Evolutionary conservation across 352 stramenopile genomes (phyloP).

Genomic region (Pythium dissimile): DNA sequence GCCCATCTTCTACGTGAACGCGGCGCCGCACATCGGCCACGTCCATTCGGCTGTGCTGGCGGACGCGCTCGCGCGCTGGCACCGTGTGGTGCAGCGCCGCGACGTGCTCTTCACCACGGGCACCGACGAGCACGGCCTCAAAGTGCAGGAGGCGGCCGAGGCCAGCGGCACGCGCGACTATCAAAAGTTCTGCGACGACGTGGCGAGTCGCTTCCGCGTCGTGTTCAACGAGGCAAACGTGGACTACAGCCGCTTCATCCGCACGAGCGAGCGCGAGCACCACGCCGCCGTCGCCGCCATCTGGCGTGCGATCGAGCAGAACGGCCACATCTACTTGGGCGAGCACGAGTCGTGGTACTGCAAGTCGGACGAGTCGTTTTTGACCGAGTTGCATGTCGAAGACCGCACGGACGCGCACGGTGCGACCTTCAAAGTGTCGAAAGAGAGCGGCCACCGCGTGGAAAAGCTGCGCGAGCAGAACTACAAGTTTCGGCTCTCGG

Average conservation of each 20-base stretch:
- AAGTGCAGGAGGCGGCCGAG: conserved; percentile 94
- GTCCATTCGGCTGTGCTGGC: conserved; percentile 95
- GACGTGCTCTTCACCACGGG: conserved; percentile 94
- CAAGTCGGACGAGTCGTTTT: conserved; percentile 98
- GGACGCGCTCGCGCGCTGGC: conserved; percentile 83
- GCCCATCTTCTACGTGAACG: conserved; percentile 99
- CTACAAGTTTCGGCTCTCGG: conserved; percentile 98
- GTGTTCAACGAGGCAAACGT: conserved; percentile 91
- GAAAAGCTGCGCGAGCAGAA: conserved; percentile 96
- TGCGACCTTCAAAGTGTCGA: conserved; percentile 60
- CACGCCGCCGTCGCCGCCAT: conserved; percentile 88
- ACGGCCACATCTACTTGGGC: conserved; percentile 96
- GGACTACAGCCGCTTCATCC: conserved; percentile 94
- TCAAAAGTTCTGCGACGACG: conserved; percentile 89
- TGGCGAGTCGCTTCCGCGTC: conserved; percentile 88
- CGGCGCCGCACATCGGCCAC: conserved; percentile 98
- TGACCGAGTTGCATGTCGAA: conserved; percentile 97
- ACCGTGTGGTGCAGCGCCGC: conserved; percentile 44
- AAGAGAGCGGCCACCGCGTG: conserved; percentile 91
- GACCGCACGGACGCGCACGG: conserved; percentile 45
- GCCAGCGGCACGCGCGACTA: conserved; percentile 80
- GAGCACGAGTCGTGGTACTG: conserved; percentile 99
- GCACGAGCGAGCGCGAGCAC: conserved; percentile 95
- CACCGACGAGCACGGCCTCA: conserved; percentile 98
- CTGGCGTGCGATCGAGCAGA: conserved; percentile 89